Evolutionary conservation across 2,329 filamentous ascomycete species (phyloP).

Genomic region (Calonectria leucothoes): DNA sequence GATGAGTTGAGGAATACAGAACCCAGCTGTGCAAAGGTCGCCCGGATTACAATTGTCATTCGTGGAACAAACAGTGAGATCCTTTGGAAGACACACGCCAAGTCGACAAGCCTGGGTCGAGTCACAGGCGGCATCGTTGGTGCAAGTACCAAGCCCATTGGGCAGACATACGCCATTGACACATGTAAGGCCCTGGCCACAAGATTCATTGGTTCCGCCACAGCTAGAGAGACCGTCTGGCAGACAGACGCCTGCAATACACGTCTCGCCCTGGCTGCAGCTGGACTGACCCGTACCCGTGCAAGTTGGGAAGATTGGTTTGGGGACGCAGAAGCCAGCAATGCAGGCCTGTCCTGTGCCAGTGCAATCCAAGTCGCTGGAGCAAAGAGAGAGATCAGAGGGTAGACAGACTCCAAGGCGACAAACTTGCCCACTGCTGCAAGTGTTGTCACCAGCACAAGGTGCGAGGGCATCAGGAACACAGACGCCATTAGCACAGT

Average conservation of each 20-base stretch:
- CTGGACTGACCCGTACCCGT: neutral
- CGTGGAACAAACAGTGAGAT: neutral
- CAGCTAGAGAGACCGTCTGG: neutral
- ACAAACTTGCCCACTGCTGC: conserved; percentile 15
- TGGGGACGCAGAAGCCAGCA: conserved; percentile 5
- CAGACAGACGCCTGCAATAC: conserved; percentile 2
- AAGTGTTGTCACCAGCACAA: conserved; percentile 7
- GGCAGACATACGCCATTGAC: neutral
- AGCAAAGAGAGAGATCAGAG: neutral
- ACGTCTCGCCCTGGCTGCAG: neutral
- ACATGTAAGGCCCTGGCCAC: neutral
- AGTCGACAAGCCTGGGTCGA: neutral
- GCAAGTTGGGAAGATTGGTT: neutral
- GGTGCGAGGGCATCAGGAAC: neutral
- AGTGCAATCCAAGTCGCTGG: neutral
- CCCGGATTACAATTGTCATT: neutral
- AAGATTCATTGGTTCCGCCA: neutral
- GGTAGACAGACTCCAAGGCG: conserved; percentile 13
- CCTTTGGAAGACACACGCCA: neutral
- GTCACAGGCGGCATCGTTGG: neutral
- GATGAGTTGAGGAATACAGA: neutral
- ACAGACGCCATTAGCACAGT: neutral
- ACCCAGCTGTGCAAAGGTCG: neutral
- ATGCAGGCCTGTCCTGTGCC: neutral
- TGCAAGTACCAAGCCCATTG: neutral